Evolutionary conservation across 805 yeast genomes (phyloP).

Genomic region (Tetrapisispora namnaoensis): DNA sequence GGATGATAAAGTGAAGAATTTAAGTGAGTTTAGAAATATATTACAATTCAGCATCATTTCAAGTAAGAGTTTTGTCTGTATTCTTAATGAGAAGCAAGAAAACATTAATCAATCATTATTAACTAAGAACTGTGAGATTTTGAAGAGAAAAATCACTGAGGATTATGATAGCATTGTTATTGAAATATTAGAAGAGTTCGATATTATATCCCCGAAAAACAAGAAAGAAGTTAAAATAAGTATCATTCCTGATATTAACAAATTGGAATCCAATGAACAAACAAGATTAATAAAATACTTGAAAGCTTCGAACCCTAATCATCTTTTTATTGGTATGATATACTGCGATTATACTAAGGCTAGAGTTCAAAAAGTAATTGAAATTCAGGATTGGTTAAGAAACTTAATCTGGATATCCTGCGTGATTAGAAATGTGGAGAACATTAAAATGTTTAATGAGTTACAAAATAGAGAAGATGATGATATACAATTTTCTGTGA

Average conservation of each 20-base stretch:
- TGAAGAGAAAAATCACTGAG: neutral
- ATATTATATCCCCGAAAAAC: neutral
- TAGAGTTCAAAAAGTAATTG: neutral
- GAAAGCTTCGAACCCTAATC: neutral
- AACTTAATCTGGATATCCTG: constrained; percentile 33
- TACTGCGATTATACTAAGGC: constrained; percentile 2
- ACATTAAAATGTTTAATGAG: neutral
- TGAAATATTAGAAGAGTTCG: neutral
- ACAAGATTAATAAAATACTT: constrained; percentile 5
- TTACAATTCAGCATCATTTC: constrained; percentile 13
- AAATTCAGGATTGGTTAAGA: constrained; percentile 28
- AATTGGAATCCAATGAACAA: constrained; percentile 9
- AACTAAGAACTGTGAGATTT: neutral
- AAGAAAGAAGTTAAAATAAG: neutral
- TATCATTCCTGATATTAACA: constrained; percentile 14
- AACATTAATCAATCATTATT: neutral
- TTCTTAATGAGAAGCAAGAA: constrained; percentile 6
- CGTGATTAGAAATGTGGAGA: constrained; percentile 5
- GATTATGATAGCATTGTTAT: neutral
- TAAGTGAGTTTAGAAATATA: constrained; percentile 4
- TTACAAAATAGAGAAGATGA: neutral
- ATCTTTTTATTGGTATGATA: constrained; percentile 9
- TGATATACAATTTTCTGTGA: neutral
- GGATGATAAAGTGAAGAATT: neutral
- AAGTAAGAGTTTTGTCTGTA: constrained; percentile 13